Evolutionary conservation across 1,284 basidiomycete genomes (phyloP), one percentile per base, ranked within the genome.

Genomic region (Cerrena zonata): DNA sequence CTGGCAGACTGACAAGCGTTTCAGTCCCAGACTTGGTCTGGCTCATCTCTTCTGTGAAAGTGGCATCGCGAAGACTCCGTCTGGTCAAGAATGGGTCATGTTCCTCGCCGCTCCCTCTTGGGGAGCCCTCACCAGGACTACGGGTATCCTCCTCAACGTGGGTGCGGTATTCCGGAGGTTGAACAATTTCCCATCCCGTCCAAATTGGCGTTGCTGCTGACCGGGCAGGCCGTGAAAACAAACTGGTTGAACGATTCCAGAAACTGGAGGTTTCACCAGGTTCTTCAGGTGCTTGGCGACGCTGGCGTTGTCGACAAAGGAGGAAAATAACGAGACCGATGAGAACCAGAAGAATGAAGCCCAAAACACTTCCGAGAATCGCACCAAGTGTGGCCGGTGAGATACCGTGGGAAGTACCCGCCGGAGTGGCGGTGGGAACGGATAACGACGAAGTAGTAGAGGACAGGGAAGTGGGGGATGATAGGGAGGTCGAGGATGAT

Each of bases 91-190:
- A 83, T 0, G 84, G 72, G 57, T 84, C 82, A 2, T 64, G 68
- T 63, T 86, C 84, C 59, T 84, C 83, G 5, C 84, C 84, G 49
- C 80, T 85, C 23, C 75, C 74, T 12, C 82, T 71, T 1, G 84
- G 81, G 18, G 79, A 80, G 39, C 82, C 80, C 61, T 84, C 78
- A 26, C 79, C 83, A n/a, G 76, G 72, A 1, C 68, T 62, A 18
- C 70, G 67, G 12, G 65, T 66, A 5, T 45, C 53, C 27, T 34
- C 46, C 19, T 37, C 45, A 13, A 5, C 48, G 10, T 21, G 37
- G 36, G 66, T 56, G 15, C 39, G 39, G 21, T 19, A 10, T 2
- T 58, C 65, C 21, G 62, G 61, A 0, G 68, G 63, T 4, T 66
- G 60, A 19, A 81, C 67, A 27, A 80, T 65, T 50, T 75, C 69